Evolutionary conservation across 345 rosid genomes (phyloP).

Genomic region (Sonneratia caseolaris): DNA sequence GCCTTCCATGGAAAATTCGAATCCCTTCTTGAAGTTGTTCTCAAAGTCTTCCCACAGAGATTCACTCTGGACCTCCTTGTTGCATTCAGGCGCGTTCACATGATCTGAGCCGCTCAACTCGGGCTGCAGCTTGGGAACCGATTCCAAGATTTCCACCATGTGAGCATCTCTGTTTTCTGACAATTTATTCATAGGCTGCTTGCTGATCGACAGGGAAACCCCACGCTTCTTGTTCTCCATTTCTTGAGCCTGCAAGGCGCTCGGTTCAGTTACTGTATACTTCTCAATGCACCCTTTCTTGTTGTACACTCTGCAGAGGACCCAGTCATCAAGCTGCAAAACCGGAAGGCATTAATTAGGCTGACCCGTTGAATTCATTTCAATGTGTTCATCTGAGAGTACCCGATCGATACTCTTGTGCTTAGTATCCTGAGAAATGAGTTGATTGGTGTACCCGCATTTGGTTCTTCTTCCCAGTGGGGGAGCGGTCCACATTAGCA

Average conservation of each 20-base stretch:
- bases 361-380: neutral
- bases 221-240: conserved; percentile 9
- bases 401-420: neutral
- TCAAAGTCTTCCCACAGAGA: neutral
- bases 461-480: conserved; percentile 30
- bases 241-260: neutral
- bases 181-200: neutral
- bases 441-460: conserved; percentile 35
- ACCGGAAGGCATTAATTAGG: neutral
- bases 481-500: conserved; percentile 61
- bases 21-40: conserved; percentile 20
- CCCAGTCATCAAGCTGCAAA: conserved; percentile 85
- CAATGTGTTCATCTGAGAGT: no score
- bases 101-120: conserved; percentile 68
- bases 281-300: conserved; percentile 71
- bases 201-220: neutral
- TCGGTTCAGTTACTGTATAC: conserved; percentile 18
- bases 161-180: conserved; percentile 7
- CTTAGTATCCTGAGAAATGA: no score
- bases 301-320: conserved; percentile 67
- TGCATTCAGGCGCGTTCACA: conserved; percentile 42
- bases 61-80: conserved; percentile 5
- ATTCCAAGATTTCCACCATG: conserved; percentile 41
- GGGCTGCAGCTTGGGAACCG: conserved; percentile 41
- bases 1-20: conserved; percentile 20